Conservation (phyloP, 257 asterid species). For the Agastache rugosa region DNA sequence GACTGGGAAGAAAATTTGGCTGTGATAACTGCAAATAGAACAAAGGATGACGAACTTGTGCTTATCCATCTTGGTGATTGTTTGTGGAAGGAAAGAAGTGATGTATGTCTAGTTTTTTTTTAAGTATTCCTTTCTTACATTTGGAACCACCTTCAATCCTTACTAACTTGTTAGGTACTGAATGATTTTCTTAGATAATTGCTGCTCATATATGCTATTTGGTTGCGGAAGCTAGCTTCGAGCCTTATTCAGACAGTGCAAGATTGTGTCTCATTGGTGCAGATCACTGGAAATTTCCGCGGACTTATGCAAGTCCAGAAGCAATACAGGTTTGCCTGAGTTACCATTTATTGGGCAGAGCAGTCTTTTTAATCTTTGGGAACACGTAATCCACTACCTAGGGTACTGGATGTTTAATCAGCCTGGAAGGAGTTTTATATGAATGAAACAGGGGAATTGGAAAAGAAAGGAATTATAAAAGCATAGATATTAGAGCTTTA, state of each 20-base stretch:
- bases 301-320: slow-evolving; percentile 93
- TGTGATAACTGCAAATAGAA: slow-evolving; percentile 91
- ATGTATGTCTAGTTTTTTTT: slow-evolving; percentile 57
- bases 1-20: slow-evolving; percentile 98
- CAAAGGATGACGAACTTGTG: slow-evolving; percentile 95
- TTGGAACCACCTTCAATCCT: slow-evolving; percentile 27
- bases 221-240: slow-evolving; percentile 93
- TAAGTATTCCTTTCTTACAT: slow-evolving; percentile 5
- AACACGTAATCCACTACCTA: slow-evolving; percentile 22
- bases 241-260: slow-evolving; percentile 83
- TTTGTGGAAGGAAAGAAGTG: slow-evolving; percentile 92
- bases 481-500: not conserved
- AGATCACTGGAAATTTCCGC: slow-evolving; percentile 89
- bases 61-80: slow-evolving; percentile 98
- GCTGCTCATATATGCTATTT: slow-evolving; percentile 97
- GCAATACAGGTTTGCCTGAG: slow-evolving; percentile 84
- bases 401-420: slow-evolving; percentile 16
- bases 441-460: slow-evolving; percentile 3
- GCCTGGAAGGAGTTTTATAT: slow-evolving; percentile 6
- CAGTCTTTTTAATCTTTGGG: slow-evolving; percentile 23
- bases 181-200: slow-evolving; percentile 58
- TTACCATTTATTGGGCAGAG: slow-evolving; percentile 31
- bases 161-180: slow-evolving; percentile 20
- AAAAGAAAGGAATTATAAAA: not conserved
- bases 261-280: slow-evolving; percentile 97